Evolutionary conservation across 768 basidiomycete species (phyloP).

Genomic region (Russula earlei): DNA sequence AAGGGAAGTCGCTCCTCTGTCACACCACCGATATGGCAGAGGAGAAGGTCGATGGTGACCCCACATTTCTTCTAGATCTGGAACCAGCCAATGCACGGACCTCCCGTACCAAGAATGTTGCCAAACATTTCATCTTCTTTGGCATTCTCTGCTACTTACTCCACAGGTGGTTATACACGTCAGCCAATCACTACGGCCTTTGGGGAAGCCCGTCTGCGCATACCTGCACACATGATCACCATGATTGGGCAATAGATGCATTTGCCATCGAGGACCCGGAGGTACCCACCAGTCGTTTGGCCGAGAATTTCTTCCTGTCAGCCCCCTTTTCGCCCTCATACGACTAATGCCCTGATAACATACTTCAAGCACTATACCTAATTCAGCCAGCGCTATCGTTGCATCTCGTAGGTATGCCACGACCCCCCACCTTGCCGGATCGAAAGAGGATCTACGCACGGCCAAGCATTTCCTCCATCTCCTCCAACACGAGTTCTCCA

Average conservation of each 20-base stretch:
- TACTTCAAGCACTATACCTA: slow-evolving; percentile 39
- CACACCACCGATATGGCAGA: background rate
- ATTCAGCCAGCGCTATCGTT: slow-evolving; percentile 38
- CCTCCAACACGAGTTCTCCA: slow-evolving; percentile 58
- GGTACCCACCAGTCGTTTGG: slow-evolving; percentile 27
- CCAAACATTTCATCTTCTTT: slow-evolving; percentile 8
- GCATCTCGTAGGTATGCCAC: slow-evolving; percentile 45
- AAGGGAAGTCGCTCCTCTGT: no score
- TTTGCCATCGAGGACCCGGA: slow-evolving; percentile 19
- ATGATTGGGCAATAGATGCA: slow-evolving; percentile 18
- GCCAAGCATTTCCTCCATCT: slow-evolving; percentile 58
- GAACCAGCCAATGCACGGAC: background rate
- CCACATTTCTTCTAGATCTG: background rate
- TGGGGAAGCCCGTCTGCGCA: no score
- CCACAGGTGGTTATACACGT: slow-evolving; percentile 7
- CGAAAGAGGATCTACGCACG: slow-evolving; percentile 43
- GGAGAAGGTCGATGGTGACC: background rate
- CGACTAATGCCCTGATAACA: background rate
- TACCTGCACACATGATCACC: background rate
- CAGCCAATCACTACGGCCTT: background rate
- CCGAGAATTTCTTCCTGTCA: slow-evolving; percentile 40
- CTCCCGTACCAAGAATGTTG: background rate
- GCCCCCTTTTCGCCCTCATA: slow-evolving; percentile 11
- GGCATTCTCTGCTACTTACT: slow-evolving; percentile 9
- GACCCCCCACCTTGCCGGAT: slow-evolving; percentile 55